A percentile compares a stretch with the other conserved stretches of the same genome.
phyloP scores from a whole-genome alignment of 2,329 filamentous ascomycete species.

The Bertia moriformis region DNA sequence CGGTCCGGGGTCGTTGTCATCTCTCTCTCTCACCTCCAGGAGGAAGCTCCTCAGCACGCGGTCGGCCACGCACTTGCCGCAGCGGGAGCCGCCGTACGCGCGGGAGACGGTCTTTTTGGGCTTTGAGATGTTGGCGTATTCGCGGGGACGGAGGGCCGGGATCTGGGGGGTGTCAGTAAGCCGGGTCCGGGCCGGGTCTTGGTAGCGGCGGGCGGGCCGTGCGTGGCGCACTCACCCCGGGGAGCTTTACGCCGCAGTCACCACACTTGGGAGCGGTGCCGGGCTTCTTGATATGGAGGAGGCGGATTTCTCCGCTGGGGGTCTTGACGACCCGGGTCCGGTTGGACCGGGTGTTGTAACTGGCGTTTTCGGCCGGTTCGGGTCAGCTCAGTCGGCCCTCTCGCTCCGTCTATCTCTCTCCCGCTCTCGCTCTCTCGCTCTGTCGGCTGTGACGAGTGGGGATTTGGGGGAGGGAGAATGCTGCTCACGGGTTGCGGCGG shows the following conservation, averaged over 20 bases:
- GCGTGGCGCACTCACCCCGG: neutral
- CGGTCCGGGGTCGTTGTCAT: too few relatives aligned
- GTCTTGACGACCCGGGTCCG: slow-evolving; percentile 40
- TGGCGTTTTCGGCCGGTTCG: neutral
- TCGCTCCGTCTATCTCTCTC: too few relatives aligned
- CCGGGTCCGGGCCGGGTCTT: too few relatives aligned
- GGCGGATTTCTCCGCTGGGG: slow-evolving; percentile 55
- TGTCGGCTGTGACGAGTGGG: neutral
- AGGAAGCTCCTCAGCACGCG: slow-evolving; percentile 59
- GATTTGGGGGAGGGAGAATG: neutral
- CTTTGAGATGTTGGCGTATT: slow-evolving; percentile 54
- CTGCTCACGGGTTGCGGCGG: neutral
- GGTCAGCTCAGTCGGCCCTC: neutral
- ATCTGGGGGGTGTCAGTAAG: too few relatives aligned
- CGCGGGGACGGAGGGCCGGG: slow-evolving; percentile 28
- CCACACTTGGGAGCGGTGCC: slow-evolving; percentile 58
- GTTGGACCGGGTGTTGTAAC: neutral
- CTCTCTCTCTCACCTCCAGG: too few relatives aligned
- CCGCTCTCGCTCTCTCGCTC: neutral
- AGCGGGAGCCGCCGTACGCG: slow-evolving; percentile 58
- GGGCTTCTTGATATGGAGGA: slow-evolving; percentile 64
- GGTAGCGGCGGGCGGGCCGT: too few relatives aligned
- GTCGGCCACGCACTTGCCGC: slow-evolving; percentile 61
- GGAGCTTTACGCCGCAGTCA: slow-evolving; percentile 34
- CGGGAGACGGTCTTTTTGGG: slow-evolving; percentile 61